Evolutionary conservation across 139 green algal genomes (phyloP).

Genomic region (Marvania coccoides): DNA sequence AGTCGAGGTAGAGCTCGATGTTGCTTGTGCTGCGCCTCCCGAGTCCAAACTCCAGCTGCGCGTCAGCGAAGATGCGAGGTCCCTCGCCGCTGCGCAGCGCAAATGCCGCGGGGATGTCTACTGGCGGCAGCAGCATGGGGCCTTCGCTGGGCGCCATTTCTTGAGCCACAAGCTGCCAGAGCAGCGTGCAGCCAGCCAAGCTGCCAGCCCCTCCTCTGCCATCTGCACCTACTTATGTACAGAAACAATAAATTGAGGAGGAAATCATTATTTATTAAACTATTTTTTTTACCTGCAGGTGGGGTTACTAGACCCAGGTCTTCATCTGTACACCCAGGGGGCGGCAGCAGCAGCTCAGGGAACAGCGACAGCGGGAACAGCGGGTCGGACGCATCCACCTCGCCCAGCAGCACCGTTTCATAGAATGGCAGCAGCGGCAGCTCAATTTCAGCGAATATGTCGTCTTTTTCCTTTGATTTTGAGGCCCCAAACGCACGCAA

Average conservation of each 20-base stretch:
- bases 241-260: too few species aligned
- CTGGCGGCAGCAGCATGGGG: background rate
- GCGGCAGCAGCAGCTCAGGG: background rate
- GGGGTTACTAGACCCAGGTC: background rate
- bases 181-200: background rate
- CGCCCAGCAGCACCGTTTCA: background rate
- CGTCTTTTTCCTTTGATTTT: background rate
- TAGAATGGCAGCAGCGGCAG: background rate
- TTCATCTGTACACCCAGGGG: background rate
- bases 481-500: background rate
- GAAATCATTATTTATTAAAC: background rate
- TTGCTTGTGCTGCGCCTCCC: conserved; percentile 1
- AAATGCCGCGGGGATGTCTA: background rate
- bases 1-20: conserved; percentile 24
- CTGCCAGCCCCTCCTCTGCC: background rate
- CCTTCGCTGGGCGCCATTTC: background rate
- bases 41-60: background rate
- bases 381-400: background rate
- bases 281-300: background rate
- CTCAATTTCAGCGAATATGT: background rate
- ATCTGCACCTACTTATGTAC: background rate
- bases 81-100: background rate
- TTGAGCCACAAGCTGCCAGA: background rate
- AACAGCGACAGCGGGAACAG: background rate
- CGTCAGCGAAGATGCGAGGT: background rate